phyloP scores from a whole-genome alignment of 2,329 filamentous ascomycete species.

The Alternaria sp. region DNA sequence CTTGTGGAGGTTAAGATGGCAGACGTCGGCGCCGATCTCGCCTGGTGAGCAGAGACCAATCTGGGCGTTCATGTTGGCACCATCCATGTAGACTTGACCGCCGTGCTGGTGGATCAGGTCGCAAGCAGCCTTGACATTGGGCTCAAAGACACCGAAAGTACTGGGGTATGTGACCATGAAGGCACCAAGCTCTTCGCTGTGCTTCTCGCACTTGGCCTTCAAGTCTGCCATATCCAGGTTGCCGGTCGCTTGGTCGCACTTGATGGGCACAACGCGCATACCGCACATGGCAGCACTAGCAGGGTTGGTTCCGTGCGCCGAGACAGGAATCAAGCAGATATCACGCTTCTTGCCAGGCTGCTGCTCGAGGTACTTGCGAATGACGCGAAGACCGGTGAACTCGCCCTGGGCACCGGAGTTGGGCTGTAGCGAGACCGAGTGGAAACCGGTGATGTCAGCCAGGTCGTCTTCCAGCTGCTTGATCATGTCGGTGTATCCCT shows the following conservation, averaged over 20 bases:
- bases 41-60: conserved; percentile 94
- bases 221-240: conserved; percentile 90
- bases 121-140: conserved; percentile 84
- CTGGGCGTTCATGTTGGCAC: conserved; percentile 98
- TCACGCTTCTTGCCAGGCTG: conserved; percentile 76
- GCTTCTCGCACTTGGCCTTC: conserved; percentile 85
- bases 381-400: conserved; percentile 87
- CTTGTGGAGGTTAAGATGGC: conserved; percentile 97
- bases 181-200: conserved; percentile 83
- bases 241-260: conserved; percentile 85
- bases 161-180: conserved; percentile 98
- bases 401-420: conserved; percentile 97
- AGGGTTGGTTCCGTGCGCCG: conserved; percentile 94
- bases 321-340: conserved; percentile 93
- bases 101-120: conserved; percentile 85
- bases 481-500: conserved; percentile 76
- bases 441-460: conserved; percentile 85
- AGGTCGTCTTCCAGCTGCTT: conserved; percentile 77
- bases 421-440: conserved; percentile 87
- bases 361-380: conserved; percentile 82
- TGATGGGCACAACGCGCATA: conserved; percentile 91
- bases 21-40: conserved; percentile 94
- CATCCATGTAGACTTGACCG: conserved; percentile 98
- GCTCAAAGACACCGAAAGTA: conserved; percentile 95
- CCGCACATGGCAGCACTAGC: conserved; percentile 95